These are phyloP conservation scores for Penicillium maclennaniae DNA, from an alignment of 495 filamentous ascomycete species.

Conservation along the genomic window DNA sequence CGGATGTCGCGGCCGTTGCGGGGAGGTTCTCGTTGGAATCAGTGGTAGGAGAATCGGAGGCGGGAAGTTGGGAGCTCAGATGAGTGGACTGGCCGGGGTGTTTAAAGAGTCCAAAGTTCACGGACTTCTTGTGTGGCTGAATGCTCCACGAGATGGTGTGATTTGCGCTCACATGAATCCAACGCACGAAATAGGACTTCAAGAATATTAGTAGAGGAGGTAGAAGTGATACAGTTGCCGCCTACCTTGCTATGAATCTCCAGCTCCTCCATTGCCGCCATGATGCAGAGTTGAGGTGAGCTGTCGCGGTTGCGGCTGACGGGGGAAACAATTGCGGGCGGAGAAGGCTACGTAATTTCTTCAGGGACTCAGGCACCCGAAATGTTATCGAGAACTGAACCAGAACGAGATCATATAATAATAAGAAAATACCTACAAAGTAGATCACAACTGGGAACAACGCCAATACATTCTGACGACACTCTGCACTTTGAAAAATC, in stretches of 20 bases:
- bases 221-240: not conserved
- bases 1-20: conserved; percentile 22
- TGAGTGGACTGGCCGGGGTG: conserved; percentile 70
- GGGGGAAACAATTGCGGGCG: conserved; percentile 11
- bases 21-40: conserved; percentile 42
- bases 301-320: conserved; percentile 26
- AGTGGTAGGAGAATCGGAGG: conserved; percentile 40
- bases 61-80: conserved; percentile 43
- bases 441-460: not conserved
- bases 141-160: conserved; percentile 98
- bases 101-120: conserved; percentile 97
- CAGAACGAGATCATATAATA: not conserved
- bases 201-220: not conserved
- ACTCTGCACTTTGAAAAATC: not conserved
- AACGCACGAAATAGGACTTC: conserved; percentile 95
- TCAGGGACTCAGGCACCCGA: not conserved
- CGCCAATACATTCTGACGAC: not conserved
- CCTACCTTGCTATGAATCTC: conserved; percentile 96
- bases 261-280: conserved; percentile 95
- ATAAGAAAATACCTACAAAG: not conserved
- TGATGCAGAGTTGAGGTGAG: conserved; percentile 30
- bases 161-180: conserved; percentile 83
- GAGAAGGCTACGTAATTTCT: not conserved
- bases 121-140: conserved; percentile 93
- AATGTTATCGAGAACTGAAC: not conserved